Evolutionary conservation across 805 yeast genomes (phyloP).

Genomic region (Kuraishia piskuri): DNA sequence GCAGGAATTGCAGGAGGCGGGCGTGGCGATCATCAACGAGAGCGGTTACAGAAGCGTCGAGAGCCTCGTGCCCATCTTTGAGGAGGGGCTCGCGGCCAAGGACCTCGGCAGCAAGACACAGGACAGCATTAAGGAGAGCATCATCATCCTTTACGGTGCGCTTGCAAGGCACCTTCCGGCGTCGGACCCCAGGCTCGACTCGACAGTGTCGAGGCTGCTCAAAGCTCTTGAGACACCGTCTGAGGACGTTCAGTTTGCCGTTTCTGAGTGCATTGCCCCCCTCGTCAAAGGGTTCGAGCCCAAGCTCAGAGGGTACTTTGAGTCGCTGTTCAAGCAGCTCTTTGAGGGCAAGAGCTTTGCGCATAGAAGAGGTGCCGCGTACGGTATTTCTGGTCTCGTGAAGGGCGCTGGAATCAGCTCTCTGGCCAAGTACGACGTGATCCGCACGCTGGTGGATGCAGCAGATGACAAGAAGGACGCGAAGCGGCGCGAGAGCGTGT

Average conservation of each 20-base stretch:
- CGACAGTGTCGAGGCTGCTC: conserved; percentile 61
- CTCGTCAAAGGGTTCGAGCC: conserved; percentile 45
- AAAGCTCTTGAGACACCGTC: conserved; percentile 79
- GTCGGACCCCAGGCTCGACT: conserved; percentile 55
- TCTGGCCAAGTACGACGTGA: conserved; percentile 66
- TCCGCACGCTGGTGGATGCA: conserved; percentile 69
- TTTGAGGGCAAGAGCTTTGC: conserved; percentile 40
- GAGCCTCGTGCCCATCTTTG: conserved; percentile 72
- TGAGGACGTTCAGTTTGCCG: conserved; percentile 83
- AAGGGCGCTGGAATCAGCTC: conserved; percentile 84
- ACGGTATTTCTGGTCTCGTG: conserved; percentile 90
- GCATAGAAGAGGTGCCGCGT: conserved; percentile 88
- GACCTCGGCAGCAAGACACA: conserved; percentile 38
- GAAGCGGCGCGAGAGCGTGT: conserved; percentile 76
- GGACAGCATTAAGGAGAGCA: conserved; percentile 66
- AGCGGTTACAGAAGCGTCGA: conserved; percentile 69
- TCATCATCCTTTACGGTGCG: conserved; percentile 83
- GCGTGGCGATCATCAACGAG: conserved; percentile 55
- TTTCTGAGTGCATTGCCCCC: conserved; percentile 81
- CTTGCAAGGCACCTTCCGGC: conserved; percentile 75
- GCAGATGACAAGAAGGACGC: conserved; percentile 79
- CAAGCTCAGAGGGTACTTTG: conserved; percentile 45
- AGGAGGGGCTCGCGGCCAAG: conserved; percentile 46
- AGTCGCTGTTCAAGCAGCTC: conserved; percentile 48
- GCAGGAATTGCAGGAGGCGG: conserved; percentile 85